Percentiles rank a stretch among this genome's conserved stretches.
Conservation (phyloP, 139 green algal genomes). For the Tetradesmus obliquus region DNA sequence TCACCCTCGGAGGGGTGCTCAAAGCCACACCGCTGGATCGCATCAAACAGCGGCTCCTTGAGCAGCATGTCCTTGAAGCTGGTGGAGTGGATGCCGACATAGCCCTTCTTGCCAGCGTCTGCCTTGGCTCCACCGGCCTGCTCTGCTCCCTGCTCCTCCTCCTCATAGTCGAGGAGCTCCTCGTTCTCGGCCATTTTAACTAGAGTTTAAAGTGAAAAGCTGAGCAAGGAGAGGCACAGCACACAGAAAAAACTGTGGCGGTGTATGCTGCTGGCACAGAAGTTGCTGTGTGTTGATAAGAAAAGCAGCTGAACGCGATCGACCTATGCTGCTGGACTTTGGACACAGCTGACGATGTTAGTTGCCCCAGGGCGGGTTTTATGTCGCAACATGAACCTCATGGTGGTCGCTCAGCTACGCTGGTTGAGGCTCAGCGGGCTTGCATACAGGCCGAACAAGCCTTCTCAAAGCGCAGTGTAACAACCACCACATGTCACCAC, state of each 20-base stretch:
- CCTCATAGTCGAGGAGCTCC: slow-evolving; percentile 90
- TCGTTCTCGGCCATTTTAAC: slow-evolving; percentile 60
- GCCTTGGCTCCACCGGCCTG: slow-evolving; percentile 63
- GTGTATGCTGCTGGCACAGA: background rate
- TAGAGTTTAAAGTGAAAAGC: background rate
- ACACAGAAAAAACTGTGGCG: background rate
- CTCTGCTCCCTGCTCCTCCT: slow-evolving; percentile 82
- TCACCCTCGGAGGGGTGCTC: slow-evolving; percentile 99
- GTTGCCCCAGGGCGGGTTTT: no score
- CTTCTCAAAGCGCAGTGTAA: no score
- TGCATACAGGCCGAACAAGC: no score
- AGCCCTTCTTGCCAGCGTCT: slow-evolving; percentile 89
- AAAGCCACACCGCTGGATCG: slow-evolving; percentile 98
- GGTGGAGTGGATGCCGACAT: slow-evolving; percentile 96
- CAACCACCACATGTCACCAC: no score
- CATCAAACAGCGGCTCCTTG: slow-evolving; percentile 89
- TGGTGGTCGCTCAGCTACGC: no score
- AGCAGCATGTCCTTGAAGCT: slow-evolving; percentile 99
- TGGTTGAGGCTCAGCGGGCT: no score
- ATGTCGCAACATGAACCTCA: no score
- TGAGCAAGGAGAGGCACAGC: background rate
- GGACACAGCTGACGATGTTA: no score
- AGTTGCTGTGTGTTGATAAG: background rate
- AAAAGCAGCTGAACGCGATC: no score
- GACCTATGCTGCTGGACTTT: no score